Evolutionary conservation across 768 basidiomycete genomes (phyloP), one percentile per base, ranked within the genome.

Genomic region (Rhizopogon salebrosus): DNA sequence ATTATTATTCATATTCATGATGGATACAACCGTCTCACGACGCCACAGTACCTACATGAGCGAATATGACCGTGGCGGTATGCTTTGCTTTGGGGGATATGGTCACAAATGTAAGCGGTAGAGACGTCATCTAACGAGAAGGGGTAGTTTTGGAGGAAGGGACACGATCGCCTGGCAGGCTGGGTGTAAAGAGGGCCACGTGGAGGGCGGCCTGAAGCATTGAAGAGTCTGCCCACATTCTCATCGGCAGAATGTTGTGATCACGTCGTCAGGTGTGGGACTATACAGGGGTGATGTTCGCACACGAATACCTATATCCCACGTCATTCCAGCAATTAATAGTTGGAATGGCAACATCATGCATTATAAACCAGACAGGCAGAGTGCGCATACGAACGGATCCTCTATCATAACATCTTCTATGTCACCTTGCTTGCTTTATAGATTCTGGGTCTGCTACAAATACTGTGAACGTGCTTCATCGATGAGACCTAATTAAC

Each of bases 51-150:
- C 85, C 59, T 62, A 90, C 91, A 76, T 94, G 92, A 31, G 90
- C 70, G 68, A 93, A 90, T 61, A 94, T 85, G 57, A 94, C 80
- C 1, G 89, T 92, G 5, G 89, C 87, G 6, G 86, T 83, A 66
- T 94, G 92, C 58, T 79, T 83, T 24, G 73, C 59, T 34, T 70
- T 58, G 3, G 87, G 72, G 23, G 80, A 71, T 29, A 85, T 71
- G 24, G 73, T 73, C 54, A 84, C 63, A 62, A 66, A 75, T 60
- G 79, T 77, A 49, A 84, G 71, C 10, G 70, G 57, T 40, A 40
- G 6, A 27, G 45, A 46, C 27, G 31, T 22, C 8, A 9, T 43
- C 13, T 45, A 6, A 8, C 13, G 20, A 13, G 43, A 45, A 18
- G 13, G 18, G 24, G 4, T 14, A 42, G 9, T 22, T 31, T 3